Percentiles rank a stretch among this genome's conserved stretches.
phyloP scores from a whole-genome alignment of 257 asterid species.

The Henckelia pumila region DNA sequence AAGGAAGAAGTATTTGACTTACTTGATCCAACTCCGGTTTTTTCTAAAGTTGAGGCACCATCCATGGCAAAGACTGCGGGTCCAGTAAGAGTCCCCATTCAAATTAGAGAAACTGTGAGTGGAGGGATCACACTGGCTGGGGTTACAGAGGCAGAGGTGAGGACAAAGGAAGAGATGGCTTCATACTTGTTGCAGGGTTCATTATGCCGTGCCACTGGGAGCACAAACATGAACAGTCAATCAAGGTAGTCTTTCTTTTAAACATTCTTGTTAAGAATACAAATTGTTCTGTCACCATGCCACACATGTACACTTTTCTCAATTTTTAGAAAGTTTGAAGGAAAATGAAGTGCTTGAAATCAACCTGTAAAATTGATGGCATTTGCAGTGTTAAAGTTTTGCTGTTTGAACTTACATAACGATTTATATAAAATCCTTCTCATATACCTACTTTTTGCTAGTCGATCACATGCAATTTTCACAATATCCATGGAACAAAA shows the following conservation, averaged over 20 bases:
- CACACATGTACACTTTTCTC: background rate
- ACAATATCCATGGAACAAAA: constrained; percentile 90
- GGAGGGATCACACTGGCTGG: constrained; percentile 97
- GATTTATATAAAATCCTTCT: constrained; percentile 19
- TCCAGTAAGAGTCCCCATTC: constrained; percentile 81
- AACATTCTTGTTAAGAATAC: background rate
- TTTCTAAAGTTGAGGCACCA: constrained; percentile 39
- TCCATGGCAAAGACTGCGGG: constrained; percentile 38
- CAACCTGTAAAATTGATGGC: background rate
- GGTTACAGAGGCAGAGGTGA: constrained; percentile 90
- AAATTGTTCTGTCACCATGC: background rate
- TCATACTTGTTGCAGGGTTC: constrained; percentile 79
- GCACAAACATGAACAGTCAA: constrained; percentile 97
- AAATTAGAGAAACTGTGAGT: constrained; percentile 76
- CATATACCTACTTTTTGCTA: constrained; percentile 22
- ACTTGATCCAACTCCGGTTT: constrained; percentile 46
- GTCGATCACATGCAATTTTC: constrained; percentile 99
- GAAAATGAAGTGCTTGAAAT: background rate
- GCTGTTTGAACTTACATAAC: background rate
- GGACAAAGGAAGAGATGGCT: constrained; percentile 90
- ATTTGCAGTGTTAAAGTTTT: background rate
- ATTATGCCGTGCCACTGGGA: constrained; percentile 87
- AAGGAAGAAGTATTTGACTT: constrained; percentile 96
- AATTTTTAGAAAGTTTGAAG: background rate
- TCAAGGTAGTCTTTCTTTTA: constrained; percentile 53